Base-by-base conservation (phyloP, 2,329 filamentous ascomycete species). In the Sporothrix brunneoviolacea region DNA sequence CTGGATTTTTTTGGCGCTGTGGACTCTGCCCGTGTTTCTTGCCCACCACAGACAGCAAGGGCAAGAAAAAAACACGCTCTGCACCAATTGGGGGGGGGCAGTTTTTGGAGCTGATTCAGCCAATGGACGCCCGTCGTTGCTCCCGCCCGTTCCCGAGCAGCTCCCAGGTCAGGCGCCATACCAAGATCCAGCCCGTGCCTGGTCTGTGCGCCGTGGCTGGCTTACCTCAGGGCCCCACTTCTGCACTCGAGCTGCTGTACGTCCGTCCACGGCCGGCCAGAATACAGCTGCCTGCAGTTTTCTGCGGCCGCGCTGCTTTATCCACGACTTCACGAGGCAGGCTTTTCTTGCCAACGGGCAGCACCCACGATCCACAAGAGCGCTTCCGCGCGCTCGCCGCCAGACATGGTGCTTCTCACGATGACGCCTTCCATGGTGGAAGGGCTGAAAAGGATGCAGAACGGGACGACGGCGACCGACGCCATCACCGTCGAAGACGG, bases 341-440 rank as follows among this genome's bases (percentile, higher is more conserved):
- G n/a, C n/a, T n/a, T n/a, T n/a, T n/a, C n/a, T n/a, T n/a, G n/a
- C n/a, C n/a, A n/a, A n/a, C n/a, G 30, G n/a, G 30, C 30, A 33
- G 4, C n/a, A 33, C 30, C 10, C 13, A n/a, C 9, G 13, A 6
- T 21, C 5, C 33, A 37, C 44, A 16, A 35, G 32, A 49, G 37
- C 39, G 22, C 16, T 22, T 9, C 22, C 9, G 15, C 30, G 35
- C 32, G 15, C 38, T 24, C 16, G 24, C 10, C 5, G 39, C 16
- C 13, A 16, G 13, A 27, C 6, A 91, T 91, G 87, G 86, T 91
- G 16, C 73, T 86, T 38, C 79, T 93, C 37, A 87, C 83, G n/a
- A 84, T 89, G 74, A 91, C 86, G 4, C 65, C 77, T 59, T 71
- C 78, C 58, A 80, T 88, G 27, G 79, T 84, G 68, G 79, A 80